Conservation (phyloP, 2,329 filamentous ascomycete genomes). For the Teratosphaeria nubilosa region DNA sequence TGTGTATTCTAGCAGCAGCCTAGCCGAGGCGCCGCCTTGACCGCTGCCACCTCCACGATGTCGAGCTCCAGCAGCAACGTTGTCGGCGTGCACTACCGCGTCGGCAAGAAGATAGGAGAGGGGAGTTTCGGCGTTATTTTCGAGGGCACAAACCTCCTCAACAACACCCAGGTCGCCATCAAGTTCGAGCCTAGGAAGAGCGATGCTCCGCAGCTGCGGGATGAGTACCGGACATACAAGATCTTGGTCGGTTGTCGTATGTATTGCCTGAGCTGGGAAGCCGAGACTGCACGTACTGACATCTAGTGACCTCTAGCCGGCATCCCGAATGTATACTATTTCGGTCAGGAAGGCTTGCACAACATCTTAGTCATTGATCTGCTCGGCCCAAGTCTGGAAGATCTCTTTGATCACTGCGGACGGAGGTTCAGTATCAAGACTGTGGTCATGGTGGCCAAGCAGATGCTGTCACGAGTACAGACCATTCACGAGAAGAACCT, state of each 20-base stretch:
- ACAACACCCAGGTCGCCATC: conserved; percentile 98
- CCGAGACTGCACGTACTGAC: not conserved
- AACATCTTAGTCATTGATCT: conserved; percentile 98
- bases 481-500: conserved; percentile 98
- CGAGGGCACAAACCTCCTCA: conserved; percentile 94
- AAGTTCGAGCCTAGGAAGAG: conserved; percentile 99
- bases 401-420: conserved; percentile 95
- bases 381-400: conserved; percentile 86
- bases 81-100: conserved; percentile 95
- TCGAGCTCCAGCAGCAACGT: conserved; percentile 83
- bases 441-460: conserved; percentile 97
- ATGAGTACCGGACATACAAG: conserved; percentile 99
- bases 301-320: conserved; percentile 52
- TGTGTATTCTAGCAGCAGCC: not conserved
- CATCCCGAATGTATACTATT: conserved; percentile 99
- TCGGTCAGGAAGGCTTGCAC: conserved; percentile 94
- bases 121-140: conserved; percentile 98
- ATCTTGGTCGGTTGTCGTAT: conserved; percentile 97
- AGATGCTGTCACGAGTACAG: conserved; percentile 93
- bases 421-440: conserved; percentile 94
- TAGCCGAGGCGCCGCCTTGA: not conserved
- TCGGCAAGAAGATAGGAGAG: conserved; percentile 99
- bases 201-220: conserved; percentile 91
- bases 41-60: conserved; percentile 40
- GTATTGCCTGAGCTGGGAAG: conserved; percentile 32